phyloP scores from a whole-genome alignment of 352 stramenopile genomes.

The Peronosclerospora sorghi region DNA sequence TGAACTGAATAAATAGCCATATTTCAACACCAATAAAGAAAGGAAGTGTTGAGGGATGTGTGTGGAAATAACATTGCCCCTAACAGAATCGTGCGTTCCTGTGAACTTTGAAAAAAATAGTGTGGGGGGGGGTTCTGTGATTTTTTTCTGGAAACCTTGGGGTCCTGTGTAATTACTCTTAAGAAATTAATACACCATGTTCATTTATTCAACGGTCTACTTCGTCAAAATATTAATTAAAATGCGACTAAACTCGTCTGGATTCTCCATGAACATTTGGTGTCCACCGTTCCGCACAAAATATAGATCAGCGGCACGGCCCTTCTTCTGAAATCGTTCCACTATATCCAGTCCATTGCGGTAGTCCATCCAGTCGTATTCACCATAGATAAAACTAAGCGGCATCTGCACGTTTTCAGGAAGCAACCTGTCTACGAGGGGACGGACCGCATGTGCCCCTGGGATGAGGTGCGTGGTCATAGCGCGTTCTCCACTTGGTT shows the following conservation, averaged over 20 bases:
- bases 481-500: slow-evolving; percentile 55
- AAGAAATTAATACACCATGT: no score
- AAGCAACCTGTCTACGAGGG: slow-evolving; percentile 49
- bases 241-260: slow-evolving; percentile 48
- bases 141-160: no score
- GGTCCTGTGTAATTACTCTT: no score
- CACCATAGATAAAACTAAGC: slow-evolving; percentile 75
- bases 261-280: slow-evolving; percentile 81
- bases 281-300: slow-evolving; percentile 56
- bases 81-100: no score
- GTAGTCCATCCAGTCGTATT: slow-evolving; percentile 84
- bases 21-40: no score
- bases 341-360: slow-evolving; percentile 52
- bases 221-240: slow-evolving; percentile 32
- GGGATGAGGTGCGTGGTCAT: slow-evolving; percentile 71
- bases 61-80: no score
- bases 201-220: slow-evolving; percentile 2
- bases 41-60: no score
- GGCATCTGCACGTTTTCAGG: slow-evolving; percentile 61
- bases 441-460: slow-evolving; percentile 50
- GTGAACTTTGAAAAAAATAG: no score
- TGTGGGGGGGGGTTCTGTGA: background rate
- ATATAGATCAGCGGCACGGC: slow-evolving; percentile 33
- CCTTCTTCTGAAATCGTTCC: slow-evolving; percentile 29
- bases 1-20: no score